Evolutionary conservation across 2,329 filamentous ascomycete species (phyloP), one percentile per base, ranked within the genome.

Genomic region (Daldinia eschscholtzii): DNA sequence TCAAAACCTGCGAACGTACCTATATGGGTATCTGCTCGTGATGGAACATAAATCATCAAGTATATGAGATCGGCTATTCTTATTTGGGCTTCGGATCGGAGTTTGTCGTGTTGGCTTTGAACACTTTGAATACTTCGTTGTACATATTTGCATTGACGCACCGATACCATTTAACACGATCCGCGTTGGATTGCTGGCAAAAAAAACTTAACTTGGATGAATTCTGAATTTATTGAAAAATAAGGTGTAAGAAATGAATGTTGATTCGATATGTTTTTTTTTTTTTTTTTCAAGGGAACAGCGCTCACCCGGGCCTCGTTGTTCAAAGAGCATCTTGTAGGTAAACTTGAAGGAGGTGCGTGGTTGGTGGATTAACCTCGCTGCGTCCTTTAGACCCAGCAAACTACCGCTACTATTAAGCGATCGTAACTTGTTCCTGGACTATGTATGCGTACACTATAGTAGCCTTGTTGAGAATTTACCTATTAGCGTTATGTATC

Each of bases 131-230:
- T 10, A 23, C 30, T 55, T 55, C n/a, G 30, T 15, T 55, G 52
- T 55, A 55, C 37, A 55, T 55, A 55, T 4, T 55, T 55, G 30
- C 33, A 55, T 55, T 37, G 52, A 55, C 37, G 20, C 52, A 52
- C 46, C 13, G 46, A 52, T 37, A 55, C 52, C 33, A 55, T 55
- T 55, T 55, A 55, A 37, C 30, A 55, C 52, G 52, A 55, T 55
- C 52, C 52, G 13, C 12, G 30, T 26, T 37, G 33, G 52, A 37
- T 39, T 55, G 52, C 52, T 55, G 52, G 52, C 52, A 20, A 55
- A n/a, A 20, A 20, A 15, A 9, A 1, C 3, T 15, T 26, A 9
- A 39, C 52, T 37, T 55, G n/a, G 33, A n/a, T 55, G 18, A 35
- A 4, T 37, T 44, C 28, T 48, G 4, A 46, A 35, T 48, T n/a